phyloP scores from a whole-genome alignment of 495 filamentous ascomycete genomes.

The Lophiostoma macrostomum region DNA sequence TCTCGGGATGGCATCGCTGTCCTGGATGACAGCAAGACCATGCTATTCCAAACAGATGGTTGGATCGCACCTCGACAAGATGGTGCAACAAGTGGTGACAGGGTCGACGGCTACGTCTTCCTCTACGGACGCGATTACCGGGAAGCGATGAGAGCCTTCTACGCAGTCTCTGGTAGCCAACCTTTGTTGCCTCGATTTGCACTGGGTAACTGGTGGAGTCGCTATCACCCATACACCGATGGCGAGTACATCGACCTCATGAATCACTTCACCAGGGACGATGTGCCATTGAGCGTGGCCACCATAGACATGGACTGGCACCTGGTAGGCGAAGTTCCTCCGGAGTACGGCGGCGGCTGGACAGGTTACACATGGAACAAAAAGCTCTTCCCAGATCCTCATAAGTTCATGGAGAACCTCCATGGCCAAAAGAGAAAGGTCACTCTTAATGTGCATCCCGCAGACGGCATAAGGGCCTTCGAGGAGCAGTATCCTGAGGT shows the following conservation, averaged over 20 bases:
- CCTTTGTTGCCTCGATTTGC: constrained; percentile 55
- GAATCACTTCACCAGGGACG: constrained; percentile 46
- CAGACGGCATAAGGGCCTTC: constrained; percentile 50
- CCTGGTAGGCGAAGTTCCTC: constrained; percentile 41
- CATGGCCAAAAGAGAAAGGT: constrained; percentile 47
- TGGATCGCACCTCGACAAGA: constrained; percentile 49
- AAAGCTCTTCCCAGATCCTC: constrained; percentile 53
- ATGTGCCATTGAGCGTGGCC: constrained; percentile 54
- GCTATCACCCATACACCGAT: constrained; percentile 53
- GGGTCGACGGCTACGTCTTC: constrained; percentile 58
- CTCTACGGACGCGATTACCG: constrained; percentile 54
- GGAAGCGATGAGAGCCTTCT: constrained; percentile 54
- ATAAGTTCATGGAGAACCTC: constrained; percentile 45
- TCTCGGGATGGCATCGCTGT: constrained; percentile 47
- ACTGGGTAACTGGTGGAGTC: constrained; percentile 63
- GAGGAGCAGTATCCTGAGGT: constrained; percentile 55
- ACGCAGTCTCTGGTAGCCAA: constrained; percentile 54
- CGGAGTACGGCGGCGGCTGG: constrained; percentile 46
- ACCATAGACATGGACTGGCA: constrained; percentile 67
- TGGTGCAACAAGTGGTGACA: constrained; percentile 42
- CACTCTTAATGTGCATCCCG: constrained; percentile 58
- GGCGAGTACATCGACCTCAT: constrained; percentile 54
- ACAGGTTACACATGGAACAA: constrained; percentile 62
- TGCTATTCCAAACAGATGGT: constrained; percentile 54
- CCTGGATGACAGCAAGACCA: constrained; percentile 55